Evolutionary conservation across 345 rosid genomes (phyloP).

Genomic region (Kandelia obovata): DNA sequence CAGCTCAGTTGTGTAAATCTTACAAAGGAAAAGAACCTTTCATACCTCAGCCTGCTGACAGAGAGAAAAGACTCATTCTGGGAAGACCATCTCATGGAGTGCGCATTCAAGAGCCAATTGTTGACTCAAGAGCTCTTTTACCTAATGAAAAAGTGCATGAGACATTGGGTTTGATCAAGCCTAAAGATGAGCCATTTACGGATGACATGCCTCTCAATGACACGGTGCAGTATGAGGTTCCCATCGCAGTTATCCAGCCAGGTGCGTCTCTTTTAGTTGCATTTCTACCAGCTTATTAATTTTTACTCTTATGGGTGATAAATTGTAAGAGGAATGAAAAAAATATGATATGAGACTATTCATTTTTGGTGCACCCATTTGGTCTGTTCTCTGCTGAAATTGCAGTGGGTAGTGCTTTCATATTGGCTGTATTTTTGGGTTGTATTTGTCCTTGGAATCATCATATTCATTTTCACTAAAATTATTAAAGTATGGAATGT

Average conservation of each 20-base stretch:
- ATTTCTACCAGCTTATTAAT: neutral
- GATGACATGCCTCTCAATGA: conserved; percentile 34
- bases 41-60: conserved; percentile 22
- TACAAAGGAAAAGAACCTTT: conserved; percentile 48
- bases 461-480: too few relatives aligned
- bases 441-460: too few relatives aligned
- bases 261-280: conserved; percentile 28
- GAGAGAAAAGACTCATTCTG: conserved; percentile 18
- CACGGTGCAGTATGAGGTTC: conserved; percentile 32
- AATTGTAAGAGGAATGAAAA: neutral
- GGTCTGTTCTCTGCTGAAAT: too few relatives aligned
- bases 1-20: conserved; percentile 14
- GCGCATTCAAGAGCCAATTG: conserved; percentile 24
- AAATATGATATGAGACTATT: too few relatives aligned
- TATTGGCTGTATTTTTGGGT: too few relatives aligned
- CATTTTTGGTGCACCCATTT: too few relatives aligned
- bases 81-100: conserved; percentile 25
- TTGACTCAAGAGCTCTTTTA: conserved; percentile 9
- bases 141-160: conserved; percentile 21
- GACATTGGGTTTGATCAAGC: conserved; percentile 25
- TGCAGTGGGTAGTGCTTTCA: too few relatives aligned
- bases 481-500: neutral
- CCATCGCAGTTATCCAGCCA: conserved; percentile 47
- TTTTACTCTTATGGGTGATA: neutral
- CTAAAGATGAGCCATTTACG: conserved; percentile 56